These are phyloP conservation scores for Saccharomyces cerevisiae DNA, from an alignment of 805 yeast genomes.

Conservation along the genomic window DNA sequence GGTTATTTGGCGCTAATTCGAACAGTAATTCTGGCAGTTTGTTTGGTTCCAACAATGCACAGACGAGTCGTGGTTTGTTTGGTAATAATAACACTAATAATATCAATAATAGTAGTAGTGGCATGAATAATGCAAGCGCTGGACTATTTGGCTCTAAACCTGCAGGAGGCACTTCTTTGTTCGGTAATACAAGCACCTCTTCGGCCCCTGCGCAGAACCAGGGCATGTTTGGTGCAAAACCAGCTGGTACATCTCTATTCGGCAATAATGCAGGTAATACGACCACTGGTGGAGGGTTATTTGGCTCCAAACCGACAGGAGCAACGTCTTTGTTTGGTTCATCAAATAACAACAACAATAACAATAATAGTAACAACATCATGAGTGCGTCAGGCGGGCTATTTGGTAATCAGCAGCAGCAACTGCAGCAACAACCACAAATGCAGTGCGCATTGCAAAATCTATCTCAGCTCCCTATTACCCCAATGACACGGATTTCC, in stretches of 20 bases:
- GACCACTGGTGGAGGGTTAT: slow-evolving; percentile 27
- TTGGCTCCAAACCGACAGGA: slow-evolving; percentile 24
- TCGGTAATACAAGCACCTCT: slow-evolving; percentile 14
- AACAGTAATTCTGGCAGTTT: slow-evolving; percentile 13
- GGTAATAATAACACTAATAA: too few species aligned
- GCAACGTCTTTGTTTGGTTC: slow-evolving; percentile 30
- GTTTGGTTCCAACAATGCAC: slow-evolving; percentile 17
- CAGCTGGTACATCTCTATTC: slow-evolving; percentile 26
- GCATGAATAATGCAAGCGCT: slow-evolving; percentile 1
- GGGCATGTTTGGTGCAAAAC: slow-evolving; percentile 24
- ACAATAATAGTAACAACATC: slow-evolving; percentile 7
- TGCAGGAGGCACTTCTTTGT: neutral
- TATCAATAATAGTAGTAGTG: slow-evolving; percentile 5
- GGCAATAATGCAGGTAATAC: slow-evolving; percentile 18
- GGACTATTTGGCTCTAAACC: slow-evolving; percentile 13
- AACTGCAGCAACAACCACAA: slow-evolving; percentile 19
- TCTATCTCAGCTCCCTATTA: slow-evolving; percentile 42
- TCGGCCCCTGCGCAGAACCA: slow-evolving; percentile 8
- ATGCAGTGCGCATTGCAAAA: slow-evolving; percentile 36
- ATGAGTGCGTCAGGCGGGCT: slow-evolving; percentile 8
- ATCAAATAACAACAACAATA: slow-evolving; percentile 5
- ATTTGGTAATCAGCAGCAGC: slow-evolving; percentile 16
- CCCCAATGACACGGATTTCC: slow-evolving; percentile 66
- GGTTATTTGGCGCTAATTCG: slow-evolving; percentile 21
- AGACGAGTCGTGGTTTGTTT: slow-evolving; percentile 26